Percentiles rank a stretch among this genome's conserved stretches.
Evolutionary conservation across 2,329 filamentous ascomycete genomes (phyloP).

Genomic region (Monilinia laxa): DNA sequence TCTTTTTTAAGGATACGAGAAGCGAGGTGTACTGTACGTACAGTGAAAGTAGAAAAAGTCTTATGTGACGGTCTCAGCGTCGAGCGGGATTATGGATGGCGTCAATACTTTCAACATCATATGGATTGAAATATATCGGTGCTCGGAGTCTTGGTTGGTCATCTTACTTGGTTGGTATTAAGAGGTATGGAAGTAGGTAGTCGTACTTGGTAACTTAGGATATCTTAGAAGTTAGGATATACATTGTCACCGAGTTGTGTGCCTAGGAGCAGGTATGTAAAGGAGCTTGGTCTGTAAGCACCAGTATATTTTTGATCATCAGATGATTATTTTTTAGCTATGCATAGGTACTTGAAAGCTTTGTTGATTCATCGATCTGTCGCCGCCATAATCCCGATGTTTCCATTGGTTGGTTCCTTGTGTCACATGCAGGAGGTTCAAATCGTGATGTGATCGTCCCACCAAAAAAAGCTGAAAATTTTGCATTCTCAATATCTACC

Average conservation of each 20-base stretch:
- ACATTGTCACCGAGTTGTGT: not conserved
- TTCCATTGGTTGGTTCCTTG: not conserved
- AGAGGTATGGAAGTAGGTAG: not conserved
- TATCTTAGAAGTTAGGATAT: not conserved
- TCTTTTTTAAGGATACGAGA: conserved; percentile 3
- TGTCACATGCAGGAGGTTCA: conserved; percentile 4
- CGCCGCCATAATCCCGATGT: not conserved
- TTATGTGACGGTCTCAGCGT: not conserved
- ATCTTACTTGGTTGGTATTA: not conserved
- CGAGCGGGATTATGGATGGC: not conserved
- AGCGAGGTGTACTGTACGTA: conserved; percentile 3
- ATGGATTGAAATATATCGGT: not conserved
- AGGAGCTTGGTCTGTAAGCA: conserved; percentile 9
- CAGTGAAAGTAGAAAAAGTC: no score
- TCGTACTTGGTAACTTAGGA: no score
- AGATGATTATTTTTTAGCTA: conserved; percentile 6
- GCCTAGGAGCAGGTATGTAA: not conserved
- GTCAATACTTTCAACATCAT: not conserved
- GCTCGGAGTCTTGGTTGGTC: not conserved
- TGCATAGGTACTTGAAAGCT: not conserved
- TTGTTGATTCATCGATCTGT: not conserved
- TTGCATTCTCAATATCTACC: not conserved
- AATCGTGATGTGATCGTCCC: conserved; percentile 7
- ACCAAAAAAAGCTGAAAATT: not conserved
- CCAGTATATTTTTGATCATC: conserved; percentile 1